These are phyloP conservation scores for Ceriops tagal DNA, from an alignment of 345 rosid species.

Conservation along the genomic window DNA sequence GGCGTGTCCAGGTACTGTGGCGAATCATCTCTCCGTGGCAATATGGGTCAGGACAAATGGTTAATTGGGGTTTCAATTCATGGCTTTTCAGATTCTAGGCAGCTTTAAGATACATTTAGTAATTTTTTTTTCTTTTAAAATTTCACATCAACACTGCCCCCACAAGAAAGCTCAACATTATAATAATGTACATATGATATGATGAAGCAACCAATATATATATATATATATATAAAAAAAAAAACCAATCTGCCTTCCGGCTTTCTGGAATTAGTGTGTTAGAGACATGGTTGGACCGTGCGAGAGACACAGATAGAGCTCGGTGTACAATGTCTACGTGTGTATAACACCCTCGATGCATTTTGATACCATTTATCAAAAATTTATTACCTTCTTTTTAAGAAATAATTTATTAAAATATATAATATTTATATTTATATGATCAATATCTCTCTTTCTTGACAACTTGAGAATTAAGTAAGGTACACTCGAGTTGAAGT, in stretches of 20 bases:
- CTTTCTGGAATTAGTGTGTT: conserved; percentile 3
- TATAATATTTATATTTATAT: no score
- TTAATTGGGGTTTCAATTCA: background rate
- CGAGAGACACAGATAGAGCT: no score
- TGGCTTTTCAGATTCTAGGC: conserved; percentile 4
- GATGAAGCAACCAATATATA: background rate
- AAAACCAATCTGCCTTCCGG: background rate
- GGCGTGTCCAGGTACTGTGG: conserved; percentile 19
- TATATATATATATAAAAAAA: no score
- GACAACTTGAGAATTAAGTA: no score
- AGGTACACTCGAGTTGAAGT: no score
- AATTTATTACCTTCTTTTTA: no score
- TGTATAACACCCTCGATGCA: no score
- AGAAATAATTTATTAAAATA: no score
- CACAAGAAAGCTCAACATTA: conserved; percentile 39
- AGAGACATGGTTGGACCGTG: background rate
- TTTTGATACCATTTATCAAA: no score
- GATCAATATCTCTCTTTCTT: no score
- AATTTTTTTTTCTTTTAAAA: background rate
- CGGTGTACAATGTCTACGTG: no score
- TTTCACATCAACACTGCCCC: conserved; percentile 21
- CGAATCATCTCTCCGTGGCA: conserved; percentile 20
- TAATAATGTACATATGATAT: background rate
- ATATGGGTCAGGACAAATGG: conserved; percentile 1
- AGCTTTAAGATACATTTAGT: conserved; percentile 3